Conservation (phyloP, 306 rosid genomes). For the Amphicarpaea edgeworthii region DNA sequence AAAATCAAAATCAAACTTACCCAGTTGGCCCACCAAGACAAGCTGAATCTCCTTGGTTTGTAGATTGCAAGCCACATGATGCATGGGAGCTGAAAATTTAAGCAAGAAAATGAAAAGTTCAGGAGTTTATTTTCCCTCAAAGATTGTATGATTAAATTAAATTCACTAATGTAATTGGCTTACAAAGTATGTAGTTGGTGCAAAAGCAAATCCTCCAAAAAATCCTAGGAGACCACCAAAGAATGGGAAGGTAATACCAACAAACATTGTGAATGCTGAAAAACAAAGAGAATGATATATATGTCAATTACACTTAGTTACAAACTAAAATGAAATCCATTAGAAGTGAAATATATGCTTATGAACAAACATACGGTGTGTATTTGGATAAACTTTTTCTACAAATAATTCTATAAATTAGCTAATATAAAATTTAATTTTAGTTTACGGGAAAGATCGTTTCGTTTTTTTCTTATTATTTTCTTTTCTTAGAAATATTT, state of each 20-base stretch:
- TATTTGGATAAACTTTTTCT: no score
- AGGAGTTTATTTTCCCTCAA: neutral
- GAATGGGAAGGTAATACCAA: constrained; percentile 80
- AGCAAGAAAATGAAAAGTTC: neutral
- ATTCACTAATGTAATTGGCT: constrained; percentile 38
- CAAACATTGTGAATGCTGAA: constrained; percentile 79
- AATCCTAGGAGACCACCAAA: constrained; percentile 75
- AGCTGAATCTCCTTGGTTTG: constrained; percentile 73
- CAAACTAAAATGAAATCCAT: neutral
- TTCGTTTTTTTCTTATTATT: no score
- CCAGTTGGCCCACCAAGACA: constrained; percentile 85
- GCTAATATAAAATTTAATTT: no score
- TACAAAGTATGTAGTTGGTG: constrained; percentile 89
- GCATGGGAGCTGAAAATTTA: constrained; percentile 82
- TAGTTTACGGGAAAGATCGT: no score
- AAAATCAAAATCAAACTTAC: constrained; percentile 50
- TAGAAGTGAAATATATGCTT: neutral
- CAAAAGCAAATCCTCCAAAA: constrained; percentile 92
- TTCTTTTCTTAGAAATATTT: no score
- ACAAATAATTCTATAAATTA: no score
- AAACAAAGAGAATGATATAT: constrained; percentile 18
- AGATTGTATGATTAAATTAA: neutral
- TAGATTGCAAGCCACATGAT: constrained; percentile 83
- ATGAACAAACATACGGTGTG: neutral
- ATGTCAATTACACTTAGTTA: neutral